Percentiles rank a stretch among this genome's conserved stretches.
phyloP scores from a whole-genome alignment of 495 filamentous ascomycete species.

The Podospora conica region DNA sequence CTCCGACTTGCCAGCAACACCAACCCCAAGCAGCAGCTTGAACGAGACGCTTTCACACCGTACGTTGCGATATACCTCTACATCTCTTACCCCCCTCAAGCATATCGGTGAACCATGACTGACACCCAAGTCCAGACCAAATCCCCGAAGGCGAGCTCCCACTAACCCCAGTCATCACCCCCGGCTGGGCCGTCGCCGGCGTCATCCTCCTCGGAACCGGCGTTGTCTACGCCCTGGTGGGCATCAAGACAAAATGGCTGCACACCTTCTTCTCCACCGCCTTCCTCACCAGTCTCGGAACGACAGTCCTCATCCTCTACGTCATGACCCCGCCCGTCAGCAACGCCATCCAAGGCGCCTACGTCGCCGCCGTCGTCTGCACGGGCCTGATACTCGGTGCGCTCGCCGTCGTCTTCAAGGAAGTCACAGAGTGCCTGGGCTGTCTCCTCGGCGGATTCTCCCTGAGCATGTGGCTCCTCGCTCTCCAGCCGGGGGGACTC shows the following conservation, averaged over 20 bases:
- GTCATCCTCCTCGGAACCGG: constrained; percentile 69
- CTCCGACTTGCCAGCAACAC: not conserved
- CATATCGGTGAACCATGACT: not conserved
- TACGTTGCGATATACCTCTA: not conserved
- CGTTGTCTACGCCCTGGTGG: constrained; percentile 62
- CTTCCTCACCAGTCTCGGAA: constrained; percentile 64
- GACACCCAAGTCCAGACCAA: constrained; percentile 24
- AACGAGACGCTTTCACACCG: not conserved
- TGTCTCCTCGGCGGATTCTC: constrained; percentile 87
- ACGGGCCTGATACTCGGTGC: constrained; percentile 74
- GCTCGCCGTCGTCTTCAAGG: constrained; percentile 69
- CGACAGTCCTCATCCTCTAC: constrained; percentile 82
- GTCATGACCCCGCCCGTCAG: constrained; percentile 77
- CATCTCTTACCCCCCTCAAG: not conserved
- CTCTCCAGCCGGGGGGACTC: constrained; percentile 69
- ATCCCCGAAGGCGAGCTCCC: constrained; percentile 53
- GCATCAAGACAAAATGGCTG: constrained; percentile 78
- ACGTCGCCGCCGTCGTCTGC: constrained; percentile 71
- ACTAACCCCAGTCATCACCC: constrained; percentile 67
- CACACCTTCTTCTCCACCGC: constrained; percentile 77
- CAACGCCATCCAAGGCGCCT: constrained; percentile 77
- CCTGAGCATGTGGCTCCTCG: constrained; percentile 85
- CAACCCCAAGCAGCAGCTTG: not conserved
- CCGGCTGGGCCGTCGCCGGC: constrained; percentile 72
- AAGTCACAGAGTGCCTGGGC: constrained; percentile 79